phyloP scores from a whole-genome alignment of 129 eudicot genomes.

The Pseudognaphalium luteoalbum region DNA sequence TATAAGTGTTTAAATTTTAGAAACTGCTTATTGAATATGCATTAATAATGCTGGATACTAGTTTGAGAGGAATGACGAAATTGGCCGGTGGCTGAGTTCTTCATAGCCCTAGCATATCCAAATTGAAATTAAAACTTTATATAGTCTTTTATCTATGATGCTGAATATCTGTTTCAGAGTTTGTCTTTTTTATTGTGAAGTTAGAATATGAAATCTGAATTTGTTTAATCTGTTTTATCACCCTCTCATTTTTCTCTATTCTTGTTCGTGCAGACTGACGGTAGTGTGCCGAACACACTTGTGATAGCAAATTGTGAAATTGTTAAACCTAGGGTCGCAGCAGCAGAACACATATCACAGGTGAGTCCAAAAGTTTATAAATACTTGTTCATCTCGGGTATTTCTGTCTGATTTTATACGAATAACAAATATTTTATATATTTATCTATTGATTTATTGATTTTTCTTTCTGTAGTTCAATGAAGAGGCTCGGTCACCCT shows the following conservation, averaged over 20 bases:
- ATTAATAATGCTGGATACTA: background rate
- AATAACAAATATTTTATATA: background rate
- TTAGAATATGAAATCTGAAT: conserved; percentile 15
- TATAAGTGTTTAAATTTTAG: background rate
- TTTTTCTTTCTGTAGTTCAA: conserved; percentile 53
- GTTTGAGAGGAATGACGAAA: background rate
- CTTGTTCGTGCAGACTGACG: conserved; percentile 68
- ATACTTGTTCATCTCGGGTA: background rate
- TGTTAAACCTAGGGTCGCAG: conserved; percentile 92
- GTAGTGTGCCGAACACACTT: conserved; percentile 88
- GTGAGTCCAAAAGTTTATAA: conserved; percentile 31
- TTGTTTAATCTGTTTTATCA: background rate
- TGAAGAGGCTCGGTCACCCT: conserved; percentile 90
- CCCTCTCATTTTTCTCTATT: background rate
- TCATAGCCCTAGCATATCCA: background rate
- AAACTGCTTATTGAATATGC: background rate
- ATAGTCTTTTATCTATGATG: background rate
- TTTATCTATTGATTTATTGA: no score
- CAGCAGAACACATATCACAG: conserved; percentile 93
- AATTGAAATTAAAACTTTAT: background rate
- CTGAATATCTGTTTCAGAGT: conserved; percentile 1
- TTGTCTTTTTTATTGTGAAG: conserved; percentile 2
- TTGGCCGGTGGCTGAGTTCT: background rate
- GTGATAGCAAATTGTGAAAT: conserved; percentile 90
- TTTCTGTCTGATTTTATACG: background rate